A percentile compares a stretch with the other conserved stretches of the same genome.
phyloP scores from a whole-genome alignment of 441 rosid species.

The Pelargonium fulgidum region DNA sequence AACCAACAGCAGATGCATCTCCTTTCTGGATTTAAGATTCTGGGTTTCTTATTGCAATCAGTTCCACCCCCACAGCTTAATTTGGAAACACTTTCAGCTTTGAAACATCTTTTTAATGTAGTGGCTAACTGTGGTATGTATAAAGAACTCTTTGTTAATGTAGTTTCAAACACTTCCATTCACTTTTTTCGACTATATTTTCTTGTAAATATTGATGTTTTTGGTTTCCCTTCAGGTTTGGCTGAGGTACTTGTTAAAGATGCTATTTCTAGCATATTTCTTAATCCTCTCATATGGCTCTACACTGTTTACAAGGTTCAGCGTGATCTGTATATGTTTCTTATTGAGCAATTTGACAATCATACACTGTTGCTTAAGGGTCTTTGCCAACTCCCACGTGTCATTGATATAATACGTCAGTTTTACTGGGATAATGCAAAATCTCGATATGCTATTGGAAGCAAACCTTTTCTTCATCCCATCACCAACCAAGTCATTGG shows the following conservation, averaged over 20 bases:
- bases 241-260: constrained; percentile 81
- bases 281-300: constrained; percentile 86
- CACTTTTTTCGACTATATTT: not conserved
- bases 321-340: constrained; percentile 96
- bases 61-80: constrained; percentile 89
- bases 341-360: constrained; percentile 81
- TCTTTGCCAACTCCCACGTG: constrained; percentile 76
- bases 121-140: constrained; percentile 68
- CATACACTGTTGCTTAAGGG: constrained; percentile 73
- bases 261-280: constrained; percentile 83
- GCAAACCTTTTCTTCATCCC: constrained; percentile 81
- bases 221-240: constrained; percentile 46
- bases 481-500: constrained; percentile 49
- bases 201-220: constrained; percentile 7
- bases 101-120: constrained; percentile 80
- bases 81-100: constrained; percentile 83
- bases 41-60: constrained; percentile 92
- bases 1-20: constrained; percentile 98
- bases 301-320: constrained; percentile 80
- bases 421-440: constrained; percentile 83
- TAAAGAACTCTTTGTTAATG: constrained; percentile 14
- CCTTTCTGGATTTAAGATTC: constrained; percentile 86
- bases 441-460: constrained; percentile 60
- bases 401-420: constrained; percentile 73
- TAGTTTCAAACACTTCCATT: not conserved